A percentile compares a stretch with the other conserved stretches of the same genome.
These are phyloP conservation scores for Fusarium virguliforme DNA, from an alignment of 2,329 filamentous ascomycete species.

Conservation along the genomic window DNA sequence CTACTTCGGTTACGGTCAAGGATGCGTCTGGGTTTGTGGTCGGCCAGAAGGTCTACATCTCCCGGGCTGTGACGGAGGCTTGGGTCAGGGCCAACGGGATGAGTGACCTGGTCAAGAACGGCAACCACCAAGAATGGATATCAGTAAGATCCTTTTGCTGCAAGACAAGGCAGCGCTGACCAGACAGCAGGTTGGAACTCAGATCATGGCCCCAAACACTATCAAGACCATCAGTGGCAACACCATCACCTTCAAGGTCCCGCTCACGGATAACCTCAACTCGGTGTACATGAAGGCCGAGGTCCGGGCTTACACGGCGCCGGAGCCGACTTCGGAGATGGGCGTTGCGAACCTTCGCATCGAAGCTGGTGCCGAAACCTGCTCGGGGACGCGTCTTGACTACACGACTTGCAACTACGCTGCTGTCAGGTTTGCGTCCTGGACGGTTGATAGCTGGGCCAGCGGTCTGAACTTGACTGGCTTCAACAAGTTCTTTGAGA, in stretches of 20 bases:
- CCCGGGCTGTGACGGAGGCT: constrained; percentile 11
- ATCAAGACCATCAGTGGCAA: constrained; percentile 27
- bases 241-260: constrained; percentile 17
- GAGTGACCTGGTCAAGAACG: constrained; percentile 21
- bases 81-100: constrained; percentile 35
- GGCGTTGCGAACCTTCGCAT: constrained; percentile 24
- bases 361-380: neutral
- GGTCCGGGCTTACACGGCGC: constrained; percentile 15
- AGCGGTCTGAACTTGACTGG: constrained; percentile 18
- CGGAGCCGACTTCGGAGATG: constrained; percentile 19
- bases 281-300: constrained; percentile 25
- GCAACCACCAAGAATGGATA: constrained; percentile 22
- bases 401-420: constrained; percentile 24
- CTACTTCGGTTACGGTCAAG: constrained; percentile 10
- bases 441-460: constrained; percentile 35
- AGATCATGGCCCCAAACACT: constrained; percentile 21
- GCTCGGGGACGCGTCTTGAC: constrained; percentile 6
- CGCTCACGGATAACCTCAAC: constrained; percentile 27
- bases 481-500: constrained; percentile 31
- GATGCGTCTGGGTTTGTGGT: constrained; percentile 10
- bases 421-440: constrained; percentile 23
- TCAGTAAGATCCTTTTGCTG: neutral
- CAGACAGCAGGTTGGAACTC: neutral
- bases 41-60: constrained; percentile 23
- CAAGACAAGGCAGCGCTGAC: neutral